phyloP scores from a whole-genome alignment of 192 early-diverging fungal species.

The Paraglomus occultum region DNA sequence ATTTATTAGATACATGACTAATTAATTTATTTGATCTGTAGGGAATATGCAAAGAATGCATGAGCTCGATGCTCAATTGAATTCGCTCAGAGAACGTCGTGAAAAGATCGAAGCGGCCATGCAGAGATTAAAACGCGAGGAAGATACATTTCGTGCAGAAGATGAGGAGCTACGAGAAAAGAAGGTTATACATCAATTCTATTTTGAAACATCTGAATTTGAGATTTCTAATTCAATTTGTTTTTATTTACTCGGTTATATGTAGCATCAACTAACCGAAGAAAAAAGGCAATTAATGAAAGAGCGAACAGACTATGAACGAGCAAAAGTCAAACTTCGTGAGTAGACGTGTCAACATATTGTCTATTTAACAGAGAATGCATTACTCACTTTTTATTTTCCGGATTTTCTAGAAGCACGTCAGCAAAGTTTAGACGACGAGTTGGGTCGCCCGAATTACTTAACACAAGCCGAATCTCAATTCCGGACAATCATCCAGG shows the following conservation, averaged over 20 bases:
- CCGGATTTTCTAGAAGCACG: no score
- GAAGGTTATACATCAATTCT: constrained; percentile 33
- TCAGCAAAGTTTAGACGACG: no score
- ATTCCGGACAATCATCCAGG: not conserved
- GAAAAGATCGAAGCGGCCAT: constrained; percentile 35
- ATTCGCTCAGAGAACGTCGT: constrained; percentile 26
- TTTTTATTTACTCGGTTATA: no score
- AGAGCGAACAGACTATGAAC: no score
- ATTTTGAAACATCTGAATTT: not conserved
- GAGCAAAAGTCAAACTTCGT: no score
- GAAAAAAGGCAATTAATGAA: no score
- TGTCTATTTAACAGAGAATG: no score
- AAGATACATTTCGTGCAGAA: constrained; percentile 34
- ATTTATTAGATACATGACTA: not conserved
- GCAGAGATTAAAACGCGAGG: constrained; percentile 38
- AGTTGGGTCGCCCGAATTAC: not conserved
- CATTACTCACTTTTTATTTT: no score
- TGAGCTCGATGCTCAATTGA: constrained; percentile 35
- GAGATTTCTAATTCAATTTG: no score
- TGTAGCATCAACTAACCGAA: no score
- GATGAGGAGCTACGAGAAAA: constrained; percentile 28
- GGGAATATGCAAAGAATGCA: constrained; percentile 45
- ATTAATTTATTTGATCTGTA: constrained; percentile 22
- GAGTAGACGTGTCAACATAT: no score
- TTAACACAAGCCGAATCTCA: constrained; percentile 32